phyloP scores from a whole-genome alignment of 768 basidiomycete species.

The Paxillus involutus region DNA sequence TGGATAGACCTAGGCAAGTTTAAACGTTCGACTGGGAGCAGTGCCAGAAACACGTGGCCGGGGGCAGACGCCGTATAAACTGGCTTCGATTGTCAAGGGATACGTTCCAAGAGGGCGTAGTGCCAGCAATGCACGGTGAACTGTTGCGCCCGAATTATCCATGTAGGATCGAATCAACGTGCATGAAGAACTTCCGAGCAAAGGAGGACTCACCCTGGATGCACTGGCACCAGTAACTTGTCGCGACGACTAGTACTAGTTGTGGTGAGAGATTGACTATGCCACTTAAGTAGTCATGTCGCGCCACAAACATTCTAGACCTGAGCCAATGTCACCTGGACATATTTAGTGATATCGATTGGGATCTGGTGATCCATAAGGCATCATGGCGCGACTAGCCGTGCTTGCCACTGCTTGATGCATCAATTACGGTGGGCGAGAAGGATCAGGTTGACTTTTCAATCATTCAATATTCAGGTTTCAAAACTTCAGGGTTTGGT shows the following conservation, averaged over 20 bases:
- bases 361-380: not conserved
- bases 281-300: constrained; percentile 1
- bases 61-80: not conserved
- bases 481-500: too few relatives aligned
- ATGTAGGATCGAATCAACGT: not conserved
- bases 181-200: not conserved
- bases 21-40: not conserved
- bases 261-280: not conserved
- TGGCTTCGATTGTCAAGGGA: constrained; percentile 2
- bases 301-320: constrained; percentile 10
- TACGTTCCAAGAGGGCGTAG: not conserved
- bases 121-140: not conserved
- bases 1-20: not conserved
- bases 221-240: not conserved
- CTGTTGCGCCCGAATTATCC: not conserved
- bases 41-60: constrained; percentile 6
- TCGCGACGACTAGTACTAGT: not conserved
- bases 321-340: not conserved
- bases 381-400: not conserved
- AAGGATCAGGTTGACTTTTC: too few relatives aligned
- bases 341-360: constrained; percentile 12
- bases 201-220: not conserved
- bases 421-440: too few relatives aligned
- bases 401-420: not conserved
- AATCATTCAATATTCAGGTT: too few relatives aligned